Base-by-base conservation (phyloP, 2,329 filamentous ascomycete genomes). In the Colletotrichum scovillei region DNA sequence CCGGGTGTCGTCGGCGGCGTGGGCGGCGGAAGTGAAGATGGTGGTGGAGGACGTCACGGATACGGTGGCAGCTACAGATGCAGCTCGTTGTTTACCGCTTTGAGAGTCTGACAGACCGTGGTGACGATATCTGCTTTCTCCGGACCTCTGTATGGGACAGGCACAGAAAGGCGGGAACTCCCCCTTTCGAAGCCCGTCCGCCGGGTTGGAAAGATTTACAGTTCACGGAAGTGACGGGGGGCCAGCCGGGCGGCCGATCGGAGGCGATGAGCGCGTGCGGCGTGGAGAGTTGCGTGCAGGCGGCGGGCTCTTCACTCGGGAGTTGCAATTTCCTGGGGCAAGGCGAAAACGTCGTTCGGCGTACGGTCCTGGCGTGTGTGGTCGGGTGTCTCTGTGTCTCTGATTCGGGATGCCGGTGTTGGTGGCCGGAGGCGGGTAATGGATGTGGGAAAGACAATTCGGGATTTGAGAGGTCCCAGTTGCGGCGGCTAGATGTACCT, bases 321-420 rank as follows among this genome's bases (percentile, higher is more conserved):
- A 56, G 38, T 42, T 55, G 66, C 71, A 67, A 49, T 49, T 22
- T 49, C 19, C 8, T 49, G 42, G 19, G n/a, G 8, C 42, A 49
- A 49, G 42, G 19, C 19, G 19, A 3, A 46, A 67, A 63, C 24
- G 66, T 56, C 53, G 66, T 65, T 73, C 67, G 70, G 70, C 12
- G 35, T 42, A 26, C 64, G 42, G 62, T 42, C 28, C 57, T 68
- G 64, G 42, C 42, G 70, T 62, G 46, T 42, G 38, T 42, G 38
- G 38, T 42, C 38, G 38, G 42, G 42, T 49, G 42, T 49, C 16
- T 49, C 42, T 49, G 19, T 49, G 16, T 49, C 6, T 49, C 42
- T 42, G 59, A 46, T 56, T 73, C 71, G 71, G 67, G 60, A 70
- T 65, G 26, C 56, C 24, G 67, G 22, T 60, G 57, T 49, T 49